Percentiles rank a stretch among this genome's conserved stretches.
These are phyloP conservation scores for Penicillium janthinellum DNA, from an alignment of 2,329 filamentous ascomycete genomes.

Conservation along the genomic window DNA sequence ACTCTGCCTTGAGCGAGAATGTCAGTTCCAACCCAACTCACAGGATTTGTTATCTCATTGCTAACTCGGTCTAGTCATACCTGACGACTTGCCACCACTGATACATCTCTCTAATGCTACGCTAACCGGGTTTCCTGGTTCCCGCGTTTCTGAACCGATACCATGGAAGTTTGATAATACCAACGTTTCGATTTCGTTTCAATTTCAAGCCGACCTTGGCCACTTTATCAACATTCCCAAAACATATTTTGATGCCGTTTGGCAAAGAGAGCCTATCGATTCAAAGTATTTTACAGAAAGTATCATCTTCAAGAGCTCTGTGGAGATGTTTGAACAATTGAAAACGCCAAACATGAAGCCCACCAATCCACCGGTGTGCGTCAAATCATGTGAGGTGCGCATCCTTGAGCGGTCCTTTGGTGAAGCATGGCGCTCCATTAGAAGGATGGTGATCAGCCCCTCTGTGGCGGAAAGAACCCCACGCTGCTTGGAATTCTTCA, in stretches of 20 bases:
- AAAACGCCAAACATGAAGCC: neutral
- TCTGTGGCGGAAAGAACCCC: neutral
- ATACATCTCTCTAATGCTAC: neutral
- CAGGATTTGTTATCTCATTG: neutral
- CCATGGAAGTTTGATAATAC: neutral
- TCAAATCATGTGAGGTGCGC: neutral
- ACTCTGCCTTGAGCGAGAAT: neutral
- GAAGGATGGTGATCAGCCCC: neutral
- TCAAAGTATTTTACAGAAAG: neutral
- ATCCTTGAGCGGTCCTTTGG: neutral
- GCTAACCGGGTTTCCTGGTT: neutral
- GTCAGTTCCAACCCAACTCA: neutral
- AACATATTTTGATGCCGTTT: neutral
- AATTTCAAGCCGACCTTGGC: neutral
- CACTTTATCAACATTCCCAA: neutral
- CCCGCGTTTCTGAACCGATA: neutral
- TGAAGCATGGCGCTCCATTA: neutral
- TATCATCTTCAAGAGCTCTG: neutral
- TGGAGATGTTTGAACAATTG: neutral
- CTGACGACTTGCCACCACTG: neutral
- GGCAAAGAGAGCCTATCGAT: neutral
- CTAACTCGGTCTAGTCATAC: neutral
- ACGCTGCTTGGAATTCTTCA: neutral
- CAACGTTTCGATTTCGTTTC: neutral
- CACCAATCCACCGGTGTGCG: neutral